Percentiles rank a stretch among this genome's conserved stretches.
These are phyloP conservation scores for Aristolochia fimbriata DNA, from an alignment of 164 flowering plant genomes.

Conservation along the genomic window DNA sequence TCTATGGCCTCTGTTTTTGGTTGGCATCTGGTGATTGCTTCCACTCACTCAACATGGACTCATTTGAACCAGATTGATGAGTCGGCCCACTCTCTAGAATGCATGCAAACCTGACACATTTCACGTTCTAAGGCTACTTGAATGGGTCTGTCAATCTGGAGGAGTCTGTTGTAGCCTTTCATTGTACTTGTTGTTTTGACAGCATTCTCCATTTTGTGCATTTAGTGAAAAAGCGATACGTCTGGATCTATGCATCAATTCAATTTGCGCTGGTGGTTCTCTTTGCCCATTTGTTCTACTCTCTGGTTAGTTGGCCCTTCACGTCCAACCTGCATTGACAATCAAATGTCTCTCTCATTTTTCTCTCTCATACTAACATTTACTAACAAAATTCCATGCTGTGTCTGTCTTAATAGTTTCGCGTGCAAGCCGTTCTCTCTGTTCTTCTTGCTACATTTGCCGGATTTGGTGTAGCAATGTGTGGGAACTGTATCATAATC, in stretches of 20 bases:
- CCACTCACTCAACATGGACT: no score
- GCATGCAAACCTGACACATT: no score
- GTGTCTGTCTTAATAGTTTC: conserved; percentile 37
- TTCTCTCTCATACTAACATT: not conserved
- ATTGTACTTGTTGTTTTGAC: not conserved
- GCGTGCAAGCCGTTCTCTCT: conserved; percentile 58
- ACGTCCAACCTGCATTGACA: not conserved
- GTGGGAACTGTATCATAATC: conserved; percentile 58
- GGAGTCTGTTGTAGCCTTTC: no score
- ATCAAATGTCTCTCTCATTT: not conserved
- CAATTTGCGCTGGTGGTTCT: conserved; percentile 84
- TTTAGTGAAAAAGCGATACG: conserved; percentile 62
- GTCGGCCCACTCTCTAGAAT: no score
- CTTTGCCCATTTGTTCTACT: conserved; percentile 81
- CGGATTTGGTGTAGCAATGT: conserved; percentile 81
- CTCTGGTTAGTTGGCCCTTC: conserved; percentile 44
- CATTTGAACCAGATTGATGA: no score
- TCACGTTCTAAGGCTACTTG: not conserved
- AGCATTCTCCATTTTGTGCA: not conserved
- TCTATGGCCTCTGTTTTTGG: no score
- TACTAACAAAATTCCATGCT: not conserved
- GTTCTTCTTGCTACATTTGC: conserved; percentile 77
- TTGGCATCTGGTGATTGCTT: no score
- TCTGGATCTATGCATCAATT: conserved; percentile 77
- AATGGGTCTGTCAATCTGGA: no score